A percentile compares a stretch with the other conserved stretches of the same genome.
Conservation (phyloP, 2,329 filamentous ascomycete genomes). For the Trichoderma arundinaceum region DNA sequence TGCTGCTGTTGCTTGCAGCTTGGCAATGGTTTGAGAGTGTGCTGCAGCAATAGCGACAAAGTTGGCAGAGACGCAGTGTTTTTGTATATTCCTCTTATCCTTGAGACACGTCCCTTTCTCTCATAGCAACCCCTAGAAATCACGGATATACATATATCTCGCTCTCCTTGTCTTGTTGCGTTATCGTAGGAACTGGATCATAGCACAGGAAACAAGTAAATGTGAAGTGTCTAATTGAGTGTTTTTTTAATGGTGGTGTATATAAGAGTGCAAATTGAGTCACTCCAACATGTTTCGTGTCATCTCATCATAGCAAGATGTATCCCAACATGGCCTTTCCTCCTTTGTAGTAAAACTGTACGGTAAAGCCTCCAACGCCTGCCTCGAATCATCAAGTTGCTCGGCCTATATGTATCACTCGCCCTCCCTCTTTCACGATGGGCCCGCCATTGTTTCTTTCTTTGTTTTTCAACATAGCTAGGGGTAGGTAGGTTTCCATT, state of each 20-base stretch:
- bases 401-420: not conserved
- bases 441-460: not conserved
- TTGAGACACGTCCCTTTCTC: not conserved
- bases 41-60: not conserved
- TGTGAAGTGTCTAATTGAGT: conserved; percentile 7
- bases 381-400: conserved; percentile 14
- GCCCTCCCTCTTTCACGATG: not conserved
- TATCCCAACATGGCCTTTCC: conserved; percentile 22
- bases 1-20: not conserved
- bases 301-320: conserved; percentile 4
- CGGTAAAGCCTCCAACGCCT: conserved; percentile 26
- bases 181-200: not conserved
- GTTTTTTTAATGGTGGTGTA: not conserved
- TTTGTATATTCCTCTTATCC: not conserved
- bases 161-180: not conserved
- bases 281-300: not conserved
- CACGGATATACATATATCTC: not conserved
- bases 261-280: conserved; percentile 9
- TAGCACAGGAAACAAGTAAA: not conserved
- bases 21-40: not conserved
- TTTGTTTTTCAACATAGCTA: not conserved
- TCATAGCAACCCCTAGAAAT: conserved; percentile 1
- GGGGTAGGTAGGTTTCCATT: not conserved
- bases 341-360: not conserved
- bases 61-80: not conserved